phyloP scores from a whole-genome alignment of 106 monocot species.

The Posidonia australis region DNA sequence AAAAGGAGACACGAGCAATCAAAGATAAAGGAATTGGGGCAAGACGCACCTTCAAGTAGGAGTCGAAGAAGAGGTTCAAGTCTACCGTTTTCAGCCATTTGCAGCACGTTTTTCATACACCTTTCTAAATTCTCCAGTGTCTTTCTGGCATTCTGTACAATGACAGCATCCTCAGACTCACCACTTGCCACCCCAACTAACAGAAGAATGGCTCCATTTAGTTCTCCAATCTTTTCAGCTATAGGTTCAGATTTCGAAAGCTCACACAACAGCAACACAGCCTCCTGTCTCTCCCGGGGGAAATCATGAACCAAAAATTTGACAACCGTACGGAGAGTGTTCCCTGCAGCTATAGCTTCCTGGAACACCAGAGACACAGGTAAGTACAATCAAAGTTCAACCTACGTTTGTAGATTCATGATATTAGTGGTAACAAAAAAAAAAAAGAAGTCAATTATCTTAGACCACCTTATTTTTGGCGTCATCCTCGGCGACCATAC shows the following conservation, averaged over 20 bases:
- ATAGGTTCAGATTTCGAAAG: slow-evolving; percentile 69
- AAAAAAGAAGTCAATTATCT: slow-evolving; percentile 6
- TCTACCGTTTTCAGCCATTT: slow-evolving; percentile 97
- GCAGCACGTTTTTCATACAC: slow-evolving; percentile 64
- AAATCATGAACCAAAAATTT: slow-evolving; percentile 62
- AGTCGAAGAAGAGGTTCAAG: slow-evolving; percentile 67
- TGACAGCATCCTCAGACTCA: slow-evolving; percentile 45
- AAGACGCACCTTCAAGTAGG: slow-evolving; percentile 44
- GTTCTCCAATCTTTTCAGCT: slow-evolving; percentile 80
- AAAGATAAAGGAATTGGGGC: neutral
- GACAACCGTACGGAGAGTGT: slow-evolving; percentile 58
- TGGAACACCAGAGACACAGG: slow-evolving; percentile 17
- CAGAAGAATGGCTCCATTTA: slow-evolving; percentile 76
- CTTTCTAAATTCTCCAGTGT: slow-evolving; percentile 74
- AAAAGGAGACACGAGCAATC: too few species aligned
- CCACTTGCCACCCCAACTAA: slow-evolving; percentile 71
- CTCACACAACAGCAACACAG: slow-evolving; percentile 68
- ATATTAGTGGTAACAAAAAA: neutral
- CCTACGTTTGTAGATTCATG: neutral
- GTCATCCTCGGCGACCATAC: slow-evolving; percentile 43
- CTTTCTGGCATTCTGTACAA: slow-evolving; percentile 54
- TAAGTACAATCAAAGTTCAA: neutral
- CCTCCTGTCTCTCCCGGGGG: slow-evolving; percentile 59
- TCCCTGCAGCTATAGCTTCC: slow-evolving; percentile 54
- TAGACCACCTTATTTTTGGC: slow-evolving; percentile 64